Evolutionary conservation across 169 alveolate genomes (phyloP), one percentile per base, ranked within the genome.

Genomic region (Cryptosporidium canis): DNA sequence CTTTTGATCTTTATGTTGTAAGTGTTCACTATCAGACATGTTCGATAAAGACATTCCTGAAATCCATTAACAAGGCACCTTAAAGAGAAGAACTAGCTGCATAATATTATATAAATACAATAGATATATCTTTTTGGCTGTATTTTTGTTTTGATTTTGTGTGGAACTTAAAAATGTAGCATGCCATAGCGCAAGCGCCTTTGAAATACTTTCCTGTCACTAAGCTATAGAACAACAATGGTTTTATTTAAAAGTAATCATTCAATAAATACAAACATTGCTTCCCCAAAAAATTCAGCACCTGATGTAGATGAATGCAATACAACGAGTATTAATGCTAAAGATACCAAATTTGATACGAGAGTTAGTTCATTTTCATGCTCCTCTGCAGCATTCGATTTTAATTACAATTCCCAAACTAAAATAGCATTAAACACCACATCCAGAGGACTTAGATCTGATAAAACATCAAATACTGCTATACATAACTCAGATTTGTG

Each of bases 181-280:
- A 61, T 61, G 68, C 14, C 33, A 14, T 70, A 37, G 84, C 84
- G 84, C 84, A 24, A 27, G 67, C 64, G 84, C 84, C 9, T 6
- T 48, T 1, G 5, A 31, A 51, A 35, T 29, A 7, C 51, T 41
- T 21, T 9, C 29, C 24, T 31, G 24, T 31, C 9, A 45, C 11
- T 11, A 44, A 31, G 12, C 3, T n/a, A 21, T 8, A 7, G 8
- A 2, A 7, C 45, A 47, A 21, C 4, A 67, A 43, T 53, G 61
- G 27, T 1, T 12, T n/a, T 55, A 37, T 35, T 41, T 33, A 24
- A 51, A 51, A 51, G 35, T 21, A 33, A 18, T 51, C 35, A 51
- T 51, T 51, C 35, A 51, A 24, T 21, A 11, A 24, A 33, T 43
- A 21, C 39, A 12, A 33, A 16, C 18, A 7, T 18, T 8, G 14